These are phyloP conservation scores for Pichia sp. DNA, from an alignment of 1,139 yeast genomes.

Conservation along the genomic window DNA sequence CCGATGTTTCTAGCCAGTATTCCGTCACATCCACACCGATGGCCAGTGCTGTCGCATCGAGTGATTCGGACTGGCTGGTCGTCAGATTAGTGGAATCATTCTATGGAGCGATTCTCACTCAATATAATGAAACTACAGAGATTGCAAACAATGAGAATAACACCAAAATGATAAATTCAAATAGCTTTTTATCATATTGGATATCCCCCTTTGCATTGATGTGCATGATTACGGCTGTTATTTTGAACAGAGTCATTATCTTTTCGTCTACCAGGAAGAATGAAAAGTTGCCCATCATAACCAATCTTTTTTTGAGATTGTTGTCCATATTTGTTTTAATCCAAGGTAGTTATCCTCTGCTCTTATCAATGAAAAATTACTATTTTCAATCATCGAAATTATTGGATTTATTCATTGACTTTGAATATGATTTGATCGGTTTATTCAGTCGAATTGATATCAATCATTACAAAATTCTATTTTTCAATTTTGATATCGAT, in stretches of 20 bases:
- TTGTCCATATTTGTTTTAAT: slow-evolving; percentile 24
- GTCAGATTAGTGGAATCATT: slow-evolving; percentile 20
- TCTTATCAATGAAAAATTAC: slow-evolving; percentile 1
- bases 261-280: slow-evolving; percentile 54
- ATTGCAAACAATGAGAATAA: no score
- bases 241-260: slow-evolving; percentile 56
- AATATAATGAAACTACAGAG: slow-evolving; percentile 21
- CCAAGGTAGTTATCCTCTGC: slow-evolving; percentile 23
- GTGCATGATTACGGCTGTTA: slow-evolving; percentile 57
- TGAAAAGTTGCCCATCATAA: slow-evolving; percentile 24
- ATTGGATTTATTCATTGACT: background rate
- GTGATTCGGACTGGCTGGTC: background rate
- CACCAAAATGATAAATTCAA: no score
- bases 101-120: slow-evolving; percentile 24
- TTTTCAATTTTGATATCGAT: slow-evolving; percentile 31
- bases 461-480: background rate
- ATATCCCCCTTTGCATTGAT: slow-evolving; percentile 41
- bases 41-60: no score
- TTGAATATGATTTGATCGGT: background rate
- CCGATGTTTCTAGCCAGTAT: no score
- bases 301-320: slow-evolving; percentile 21
- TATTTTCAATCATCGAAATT: background rate
- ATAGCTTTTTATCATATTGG: slow-evolving; percentile 28
- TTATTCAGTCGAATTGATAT: no score
- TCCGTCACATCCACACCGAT: no score